A percentile compares a stretch with the other conserved stretches of the same genome.
Evolutionary conservation across 148 eudicot genomes (phyloP).

Genomic region (Fagopyrum tataricum): DNA sequence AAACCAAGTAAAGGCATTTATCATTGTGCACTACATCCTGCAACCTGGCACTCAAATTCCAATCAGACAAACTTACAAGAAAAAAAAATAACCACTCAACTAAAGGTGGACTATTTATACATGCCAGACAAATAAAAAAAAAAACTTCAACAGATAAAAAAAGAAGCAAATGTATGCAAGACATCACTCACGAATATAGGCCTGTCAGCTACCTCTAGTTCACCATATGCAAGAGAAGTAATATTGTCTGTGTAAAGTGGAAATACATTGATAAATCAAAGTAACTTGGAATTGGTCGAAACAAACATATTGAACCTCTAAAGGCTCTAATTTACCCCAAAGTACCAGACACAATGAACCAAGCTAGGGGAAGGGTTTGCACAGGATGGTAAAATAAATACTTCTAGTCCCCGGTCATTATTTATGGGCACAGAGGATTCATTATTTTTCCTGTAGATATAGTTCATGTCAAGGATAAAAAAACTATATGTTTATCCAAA

Average conservation of each 20-base stretch:
- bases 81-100: background rate
- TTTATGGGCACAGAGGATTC: background rate
- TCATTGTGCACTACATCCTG: constrained; percentile 97
- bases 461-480: background rate
- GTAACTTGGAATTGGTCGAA: background rate
- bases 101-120: background rate
- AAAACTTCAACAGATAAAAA: background rate
- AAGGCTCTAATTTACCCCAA: background rate
- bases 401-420: no score
- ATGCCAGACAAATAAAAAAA: background rate
- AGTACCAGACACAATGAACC: background rate
- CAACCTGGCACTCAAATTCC: constrained; percentile 44
- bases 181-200: background rate
- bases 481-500: no score
- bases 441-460: background rate
- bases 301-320: background rate
- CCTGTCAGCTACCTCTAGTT: constrained; percentile 3
- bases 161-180: background rate
- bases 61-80: background rate
- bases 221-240: background rate
- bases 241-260: background rate
- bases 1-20: constrained; percentile 85
- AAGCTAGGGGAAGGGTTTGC: background rate
- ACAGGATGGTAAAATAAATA: background rate
- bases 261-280: background rate